Conservation (phyloP, 768 basidiomycete genomes). For the Naganishia vaughanmartiniae region DNA sequence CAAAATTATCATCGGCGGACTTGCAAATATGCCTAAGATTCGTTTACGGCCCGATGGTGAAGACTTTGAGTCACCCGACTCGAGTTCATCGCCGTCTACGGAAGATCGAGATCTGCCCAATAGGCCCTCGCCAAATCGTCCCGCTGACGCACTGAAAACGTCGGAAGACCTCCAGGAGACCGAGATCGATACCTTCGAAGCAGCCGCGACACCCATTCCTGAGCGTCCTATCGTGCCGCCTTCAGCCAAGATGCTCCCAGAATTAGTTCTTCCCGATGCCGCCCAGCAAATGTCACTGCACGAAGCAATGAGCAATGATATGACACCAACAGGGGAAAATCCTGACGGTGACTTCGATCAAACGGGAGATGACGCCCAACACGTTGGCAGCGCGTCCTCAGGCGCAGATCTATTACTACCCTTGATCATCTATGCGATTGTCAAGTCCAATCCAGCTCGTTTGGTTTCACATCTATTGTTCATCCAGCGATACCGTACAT, state of each 20-base stretch:
- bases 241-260: slow-evolving; percentile 29
- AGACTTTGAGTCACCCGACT: background rate
- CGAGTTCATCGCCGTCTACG: background rate
- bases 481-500: slow-evolving; percentile 61
- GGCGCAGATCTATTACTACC: slow-evolving; percentile 84
- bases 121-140: background rate
- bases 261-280: slow-evolving; percentile 33
- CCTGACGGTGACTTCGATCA: background rate
- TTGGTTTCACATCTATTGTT: slow-evolving; percentile 67
- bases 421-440: slow-evolving; percentile 87
- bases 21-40: slow-evolving; percentile 27
- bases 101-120: slow-evolving; percentile 8
- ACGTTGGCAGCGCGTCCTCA: slow-evolving; percentile 15
- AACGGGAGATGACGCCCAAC: slow-evolving; percentile 21
- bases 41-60: slow-evolving; percentile 25
- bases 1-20: slow-evolving; percentile 71
- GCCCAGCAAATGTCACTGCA: slow-evolving; percentile 35
- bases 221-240: background rate
- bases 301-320: slow-evolving; percentile 45
- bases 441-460: slow-evolving; percentile 82
- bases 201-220: background rate
- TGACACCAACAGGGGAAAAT: slow-evolving; percentile 9
- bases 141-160: background rate
- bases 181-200: background rate
- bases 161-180: background rate